phyloP scores from a whole-genome alignment of 2,329 filamentous ascomycete species.

The Fusarium metavorans region DNA sequence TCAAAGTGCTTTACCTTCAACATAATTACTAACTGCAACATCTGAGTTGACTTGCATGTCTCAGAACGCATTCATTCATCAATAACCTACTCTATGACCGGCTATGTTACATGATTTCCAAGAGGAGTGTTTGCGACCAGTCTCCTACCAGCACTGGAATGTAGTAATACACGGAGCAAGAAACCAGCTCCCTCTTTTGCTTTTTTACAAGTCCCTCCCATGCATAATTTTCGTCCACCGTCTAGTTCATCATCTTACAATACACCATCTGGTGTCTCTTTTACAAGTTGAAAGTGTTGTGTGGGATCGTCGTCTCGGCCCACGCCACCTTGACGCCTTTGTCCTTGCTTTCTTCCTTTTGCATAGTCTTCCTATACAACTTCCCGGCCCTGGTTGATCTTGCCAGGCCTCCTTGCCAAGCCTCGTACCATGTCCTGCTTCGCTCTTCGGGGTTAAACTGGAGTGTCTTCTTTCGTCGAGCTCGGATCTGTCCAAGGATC shows the following conservation, averaged over 20 bases:
- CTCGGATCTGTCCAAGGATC: constrained; percentile 69
- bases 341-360: constrained; percentile 61
- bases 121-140: constrained; percentile 6
- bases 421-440: constrained; percentile 58
- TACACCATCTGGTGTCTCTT: neutral
- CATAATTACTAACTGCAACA: neutral
- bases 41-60: neutral
- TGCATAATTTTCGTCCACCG: neutral
- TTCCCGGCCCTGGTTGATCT: constrained; percentile 65
- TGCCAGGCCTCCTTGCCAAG: constrained; percentile 58
- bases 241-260: neutral
- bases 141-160: neutral
- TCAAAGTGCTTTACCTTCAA: neutral
- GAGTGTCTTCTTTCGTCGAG: constrained; percentile 64
- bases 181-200: constrained; percentile 4
- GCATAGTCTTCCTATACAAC: constrained; percentile 66
- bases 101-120: constrained; percentile 22
- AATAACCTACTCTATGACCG: neutral
- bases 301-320: constrained; percentile 43
- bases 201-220: neutral
- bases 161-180: constrained; percentile 28
- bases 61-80: neutral
- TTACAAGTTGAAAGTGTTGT: neutral
- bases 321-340: constrained; percentile 63
- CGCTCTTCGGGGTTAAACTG: constrained; percentile 56